A percentile compares a stretch with the other conserved stretches of the same genome.
These are phyloP conservation scores for barrel medic (Medicago truncatula) DNA, from an alignment of 306 rosid genomes.

Conservation along the genomic window DNA sequence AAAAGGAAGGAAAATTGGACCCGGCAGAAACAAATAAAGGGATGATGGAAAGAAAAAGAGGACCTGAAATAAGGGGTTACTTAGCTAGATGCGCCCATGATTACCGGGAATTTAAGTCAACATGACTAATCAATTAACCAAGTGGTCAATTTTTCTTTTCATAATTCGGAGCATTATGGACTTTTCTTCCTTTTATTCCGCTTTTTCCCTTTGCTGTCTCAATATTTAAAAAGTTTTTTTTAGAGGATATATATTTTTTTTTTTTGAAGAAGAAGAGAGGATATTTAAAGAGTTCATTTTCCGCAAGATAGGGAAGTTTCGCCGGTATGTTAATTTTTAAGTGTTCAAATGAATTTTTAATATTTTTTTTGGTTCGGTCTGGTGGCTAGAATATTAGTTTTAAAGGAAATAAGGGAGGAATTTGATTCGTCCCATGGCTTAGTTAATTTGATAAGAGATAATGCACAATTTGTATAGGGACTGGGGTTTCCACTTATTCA, in stretches of 20 bases:
- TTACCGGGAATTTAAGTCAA: conserved; percentile 52
- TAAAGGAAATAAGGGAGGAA: no score
- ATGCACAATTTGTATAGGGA: no score
- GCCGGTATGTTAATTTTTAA: not conserved
- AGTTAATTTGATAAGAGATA: no score
- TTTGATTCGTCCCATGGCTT: no score
- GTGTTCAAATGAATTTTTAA: no score
- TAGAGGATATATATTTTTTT: no score
- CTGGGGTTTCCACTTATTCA: no score
- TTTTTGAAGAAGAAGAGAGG: no score
- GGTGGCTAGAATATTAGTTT: no score
- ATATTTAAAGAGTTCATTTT: not conserved
- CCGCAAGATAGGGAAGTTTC: conserved; percentile 30
- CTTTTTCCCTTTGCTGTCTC: not conserved
- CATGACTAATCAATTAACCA: conserved; percentile 37
- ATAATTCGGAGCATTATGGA: not conserved
- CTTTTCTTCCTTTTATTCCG: not conserved
- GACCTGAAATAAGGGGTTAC: conserved; percentile 26
- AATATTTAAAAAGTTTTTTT: not conserved
- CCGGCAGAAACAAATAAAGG: conserved; percentile 18
- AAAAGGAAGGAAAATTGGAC: conserved; percentile 27
- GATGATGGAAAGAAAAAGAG: conserved; percentile 4
- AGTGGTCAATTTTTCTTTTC: conserved; percentile 42
- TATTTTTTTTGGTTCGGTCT: no score
- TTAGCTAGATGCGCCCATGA: conserved; percentile 43